Evolutionary conservation across 106 monocot genomes (phyloP), one percentile per base, ranked within the genome.

Genomic region (Posidonia australis): DNA sequence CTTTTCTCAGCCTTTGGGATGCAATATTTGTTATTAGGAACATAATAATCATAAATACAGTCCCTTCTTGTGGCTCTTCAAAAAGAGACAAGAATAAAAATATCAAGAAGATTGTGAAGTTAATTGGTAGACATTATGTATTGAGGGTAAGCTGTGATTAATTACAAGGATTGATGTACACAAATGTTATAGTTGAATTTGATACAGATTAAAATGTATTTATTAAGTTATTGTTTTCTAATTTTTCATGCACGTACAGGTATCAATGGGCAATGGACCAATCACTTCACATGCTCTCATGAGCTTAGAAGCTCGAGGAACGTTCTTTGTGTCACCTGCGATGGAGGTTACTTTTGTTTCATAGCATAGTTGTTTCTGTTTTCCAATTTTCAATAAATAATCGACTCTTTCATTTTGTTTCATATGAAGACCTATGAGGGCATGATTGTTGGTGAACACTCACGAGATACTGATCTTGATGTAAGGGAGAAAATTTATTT

Each of bases 381-480:
- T 60, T 62, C 26, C 54, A 1, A 58, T 16, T 60, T 60, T 60
- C 16, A 17, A 60, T 36, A 42, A 60, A 60, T 46, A 13, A 44
- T 42, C 41, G 24, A 63, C 23, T 63, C 21, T 45, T 63, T 24
- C 12, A 22, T 20, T 65, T 10, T 69, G 49, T 67, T 77, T 16
- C 48, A 29, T 73, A 29, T 66, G 44, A 54, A 98, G 90, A 78
- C 91, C 31, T 98, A 98, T 53, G 98, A 98, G 31, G 98, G 98
- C 44, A 98, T 98, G 98, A 88, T 98, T 63, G 85, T 98, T 61
- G 98, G 98, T 51, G 98, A 98, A 67, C 83, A 98, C 66, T 87
- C 98, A 2, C 77, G 91, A 24, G 98, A 98, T 77, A 58, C 72
- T 64, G 98, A 98, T 85, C 98, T 98, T 73, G 91, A 91, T 74